phyloP scores from a whole-genome alignment of 352 stramenopile species.

The Phytopythium aichiense region DNA sequence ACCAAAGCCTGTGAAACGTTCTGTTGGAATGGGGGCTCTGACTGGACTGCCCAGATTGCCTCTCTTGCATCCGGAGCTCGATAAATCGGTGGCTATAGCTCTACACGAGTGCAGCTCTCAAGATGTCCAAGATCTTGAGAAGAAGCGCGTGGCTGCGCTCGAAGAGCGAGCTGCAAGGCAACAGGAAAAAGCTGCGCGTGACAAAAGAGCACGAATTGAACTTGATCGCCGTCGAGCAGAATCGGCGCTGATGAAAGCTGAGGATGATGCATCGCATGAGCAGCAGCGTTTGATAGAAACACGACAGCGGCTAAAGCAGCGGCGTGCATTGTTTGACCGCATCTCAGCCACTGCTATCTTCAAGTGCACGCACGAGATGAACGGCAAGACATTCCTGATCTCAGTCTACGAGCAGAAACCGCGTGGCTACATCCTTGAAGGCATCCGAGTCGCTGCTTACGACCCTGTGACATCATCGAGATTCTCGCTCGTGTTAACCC shows the following conservation, averaged over 20 bases:
- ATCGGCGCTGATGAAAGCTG: constrained; percentile 43
- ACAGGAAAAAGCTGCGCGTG: constrained; percentile 10
- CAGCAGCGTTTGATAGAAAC: constrained; percentile 18
- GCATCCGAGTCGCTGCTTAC: constrained; percentile 50
- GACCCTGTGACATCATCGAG: constrained; percentile 34
- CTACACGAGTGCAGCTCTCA: not conserved
- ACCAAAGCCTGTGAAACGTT: not conserved
- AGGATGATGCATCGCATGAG: constrained; percentile 26
- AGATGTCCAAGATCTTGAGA: constrained; percentile 5
- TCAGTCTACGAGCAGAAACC: constrained; percentile 35
- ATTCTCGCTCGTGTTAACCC: constrained; percentile 33
- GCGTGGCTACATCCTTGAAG: constrained; percentile 41
- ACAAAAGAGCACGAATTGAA: constrained; percentile 10
- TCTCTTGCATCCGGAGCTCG: not conserved
- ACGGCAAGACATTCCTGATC: constrained; percentile 39
- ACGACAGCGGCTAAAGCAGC: constrained; percentile 10
- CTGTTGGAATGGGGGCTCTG: not conserved
- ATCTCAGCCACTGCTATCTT: constrained; percentile 25
- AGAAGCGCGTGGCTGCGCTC: constrained; percentile 21
- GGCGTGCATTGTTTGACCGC: constrained; percentile 17
- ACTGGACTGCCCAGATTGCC: not conserved
- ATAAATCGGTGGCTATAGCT: not conserved
- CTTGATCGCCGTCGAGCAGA: constrained; percentile 36
- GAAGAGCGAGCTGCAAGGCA: constrained; percentile 4
- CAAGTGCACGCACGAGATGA: constrained; percentile 36